phyloP scores from a whole-genome alignment of 2,329 filamentous ascomycete species.

The Beauveria varroae region DNA sequence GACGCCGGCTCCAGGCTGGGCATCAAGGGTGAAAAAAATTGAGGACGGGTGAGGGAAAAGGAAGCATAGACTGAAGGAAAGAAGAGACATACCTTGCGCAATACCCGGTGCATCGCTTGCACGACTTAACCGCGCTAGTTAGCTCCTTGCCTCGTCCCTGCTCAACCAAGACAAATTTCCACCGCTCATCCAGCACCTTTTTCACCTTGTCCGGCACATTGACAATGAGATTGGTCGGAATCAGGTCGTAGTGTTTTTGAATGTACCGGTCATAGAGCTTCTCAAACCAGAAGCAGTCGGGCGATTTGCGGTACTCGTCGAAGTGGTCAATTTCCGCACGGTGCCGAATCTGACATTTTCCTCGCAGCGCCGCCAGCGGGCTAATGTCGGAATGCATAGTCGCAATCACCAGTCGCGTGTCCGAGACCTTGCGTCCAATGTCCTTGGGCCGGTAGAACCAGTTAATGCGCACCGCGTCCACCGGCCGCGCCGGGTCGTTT shows the following conservation, averaged over 20 bases:
- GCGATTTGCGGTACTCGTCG: conserved; percentile 74
- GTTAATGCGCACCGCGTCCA: conserved; percentile 88
- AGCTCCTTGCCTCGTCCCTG: conserved; percentile 89
- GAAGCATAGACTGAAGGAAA: conserved; percentile 3
- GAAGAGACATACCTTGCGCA: conserved; percentile 67
- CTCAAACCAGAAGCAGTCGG: conserved; percentile 93
- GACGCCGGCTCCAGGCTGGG: neutral
- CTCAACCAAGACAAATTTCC: conserved; percentile 94
- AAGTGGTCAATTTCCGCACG: conserved; percentile 76
- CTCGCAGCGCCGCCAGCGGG: conserved; percentile 83
- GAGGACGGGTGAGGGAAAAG: neutral
- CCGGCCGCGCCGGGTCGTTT: conserved; percentile 62
- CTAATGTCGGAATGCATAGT: conserved; percentile 99
- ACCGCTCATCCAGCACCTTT: conserved; percentile 89
- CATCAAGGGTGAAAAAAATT: neutral
- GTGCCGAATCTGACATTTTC: conserved; percentile 87
- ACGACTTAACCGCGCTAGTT: conserved; percentile 91
- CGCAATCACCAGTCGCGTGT: conserved; percentile 85
- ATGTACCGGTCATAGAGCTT: conserved; percentile 98
- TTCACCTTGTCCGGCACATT: conserved; percentile 95
- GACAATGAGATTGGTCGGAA: conserved; percentile 85
- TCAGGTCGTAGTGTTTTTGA: conserved; percentile 93
- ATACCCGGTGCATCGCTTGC: conserved; percentile 85
- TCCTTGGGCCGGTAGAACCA: conserved; percentile 98
- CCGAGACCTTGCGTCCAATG: conserved; percentile 83